Percentiles rank a stretch among this genome's conserved stretches.
These are phyloP conservation scores for Deinandra increscens DNA, from an alignment of 129 eudicot genomes.

Conservation along the genomic window DNA sequence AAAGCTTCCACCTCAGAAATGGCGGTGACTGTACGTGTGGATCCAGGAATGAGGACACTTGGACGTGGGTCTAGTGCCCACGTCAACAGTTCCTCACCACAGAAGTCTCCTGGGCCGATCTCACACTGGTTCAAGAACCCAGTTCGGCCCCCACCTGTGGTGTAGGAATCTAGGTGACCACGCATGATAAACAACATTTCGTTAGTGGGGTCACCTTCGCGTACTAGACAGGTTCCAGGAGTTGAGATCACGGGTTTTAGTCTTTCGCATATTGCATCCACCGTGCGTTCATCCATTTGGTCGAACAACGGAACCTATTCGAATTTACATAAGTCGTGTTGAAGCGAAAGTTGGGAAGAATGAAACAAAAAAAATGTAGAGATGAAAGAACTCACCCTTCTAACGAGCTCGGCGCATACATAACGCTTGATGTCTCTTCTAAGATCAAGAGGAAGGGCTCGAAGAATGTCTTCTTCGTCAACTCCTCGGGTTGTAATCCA, in stretches of 20 bases:
- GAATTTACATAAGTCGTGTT: not conserved
- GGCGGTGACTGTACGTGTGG: conserved; percentile 72
- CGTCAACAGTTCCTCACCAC: conserved; percentile 76
- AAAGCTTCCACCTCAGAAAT: conserved; percentile 77
- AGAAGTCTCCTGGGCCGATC: conserved; percentile 73
- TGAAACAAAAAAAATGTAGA: not conserved
- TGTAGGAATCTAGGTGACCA: conserved; percentile 69
- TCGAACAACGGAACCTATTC: conserved; percentile 68
- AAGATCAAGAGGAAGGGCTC: conserved; percentile 63
- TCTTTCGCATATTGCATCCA: conserved; percentile 81
- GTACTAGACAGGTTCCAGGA: conserved; percentile 51
- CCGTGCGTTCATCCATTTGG: conserved; percentile 71
- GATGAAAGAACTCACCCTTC: conserved; percentile 45
- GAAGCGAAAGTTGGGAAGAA: not conserved
- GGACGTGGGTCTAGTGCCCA: conserved; percentile 79
- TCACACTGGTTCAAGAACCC: conserved; percentile 66
- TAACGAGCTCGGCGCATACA: conserved; percentile 68
- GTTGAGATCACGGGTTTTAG: conserved; percentile 59
- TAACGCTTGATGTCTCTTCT: conserved; percentile 80
- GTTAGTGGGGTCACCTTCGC: conserved; percentile 68
- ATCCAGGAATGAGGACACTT: conserved; percentile 57
- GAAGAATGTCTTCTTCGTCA: conserved; percentile 64
- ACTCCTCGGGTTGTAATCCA: conserved; percentile 88
- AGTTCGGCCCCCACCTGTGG: conserved; percentile 73
- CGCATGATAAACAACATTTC: conserved; percentile 79